Evolutionary conservation across 257 asterid species (phyloP), one percentile per base, ranked within the genome.

Genomic region (Scutellaria galericulata): DNA sequence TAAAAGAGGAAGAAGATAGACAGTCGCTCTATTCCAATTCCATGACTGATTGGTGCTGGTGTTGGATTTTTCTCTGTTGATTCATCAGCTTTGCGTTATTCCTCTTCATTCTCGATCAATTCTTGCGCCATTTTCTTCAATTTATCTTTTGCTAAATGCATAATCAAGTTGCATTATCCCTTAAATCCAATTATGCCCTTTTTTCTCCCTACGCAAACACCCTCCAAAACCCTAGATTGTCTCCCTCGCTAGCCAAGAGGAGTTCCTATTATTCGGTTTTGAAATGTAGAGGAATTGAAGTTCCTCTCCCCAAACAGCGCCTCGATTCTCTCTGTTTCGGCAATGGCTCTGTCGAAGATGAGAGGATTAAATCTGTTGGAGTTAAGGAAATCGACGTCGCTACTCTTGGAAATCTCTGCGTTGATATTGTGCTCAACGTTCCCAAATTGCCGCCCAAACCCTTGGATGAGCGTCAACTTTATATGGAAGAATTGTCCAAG

Each of bases 401-500:
- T 1, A 94, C 98, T 20, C 75, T 94, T 12, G 98, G 98, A 6
- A 94, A 94, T 80, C 86, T 94, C 15, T 94, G 98, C 35, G 90
- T 94, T 37, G 97, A 94, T 78, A 86, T 94, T 73, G 98, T 94
- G 59, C 95, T 94, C 66, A 85, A 66, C 82, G 98, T 94, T 57
- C 96, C 96, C 4, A 31, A 84, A 66, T 75, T 94, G 83, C 98
- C 98, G 31, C 96, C 98, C 18, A 83, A 84, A 66, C 83, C 89
- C 45, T 62, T 81, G 75, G 80, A 82, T 50, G 85, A 86, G 42
- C 96, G 94, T 18, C 81, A 88, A 77, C 90, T 84, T 46, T 94
- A 81, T 60, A 84, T 91, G 96, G 96, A 89, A 31, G 85, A 85
- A 41, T 73, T 94, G 22, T 80, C 95, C 50, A 84, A 78, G 79